Evolutionary conservation across 2,329 filamentous ascomycete species (phyloP).

Genomic region (Penicillium brevicompactum): DNA sequence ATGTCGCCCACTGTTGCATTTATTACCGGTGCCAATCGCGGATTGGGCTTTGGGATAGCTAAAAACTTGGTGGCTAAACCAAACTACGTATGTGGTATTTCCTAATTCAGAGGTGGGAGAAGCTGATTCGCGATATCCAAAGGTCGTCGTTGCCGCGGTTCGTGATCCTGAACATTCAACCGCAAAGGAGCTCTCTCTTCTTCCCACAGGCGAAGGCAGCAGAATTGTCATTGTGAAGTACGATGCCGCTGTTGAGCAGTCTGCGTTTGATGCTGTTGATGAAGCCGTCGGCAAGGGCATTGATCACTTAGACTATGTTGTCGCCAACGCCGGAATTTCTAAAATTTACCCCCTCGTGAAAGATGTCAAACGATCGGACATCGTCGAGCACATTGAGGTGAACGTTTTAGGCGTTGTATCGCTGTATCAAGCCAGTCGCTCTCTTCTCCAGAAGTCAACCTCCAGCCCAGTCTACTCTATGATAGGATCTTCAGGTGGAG

Average conservation of each 20-base stretch:
- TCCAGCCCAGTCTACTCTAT: slow-evolving; percentile 33
- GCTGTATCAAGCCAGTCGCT: slow-evolving; percentile 36
- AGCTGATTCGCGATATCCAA: not conserved
- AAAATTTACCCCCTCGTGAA: slow-evolving; percentile 31
- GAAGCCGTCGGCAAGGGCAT: slow-evolving; percentile 29
- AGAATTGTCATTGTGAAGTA: slow-evolving; percentile 35
- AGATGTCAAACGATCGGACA: slow-evolving; percentile 29
- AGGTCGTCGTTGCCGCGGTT: slow-evolving; percentile 42
- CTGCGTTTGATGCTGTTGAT: slow-evolving; percentile 30
- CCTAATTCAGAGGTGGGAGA: too few species aligned
- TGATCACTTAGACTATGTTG: slow-evolving; percentile 36
- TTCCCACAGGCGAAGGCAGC: slow-evolving; percentile 27
- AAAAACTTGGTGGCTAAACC: slow-evolving; percentile 10
- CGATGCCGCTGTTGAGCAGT: slow-evolving; percentile 29
- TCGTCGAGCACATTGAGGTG: slow-evolving; percentile 26
- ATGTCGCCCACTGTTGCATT: slow-evolving; percentile 14
- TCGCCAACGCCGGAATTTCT: slow-evolving; percentile 42
- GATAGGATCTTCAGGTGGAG: slow-evolving; percentile 26
- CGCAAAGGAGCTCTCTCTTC: slow-evolving; percentile 24
- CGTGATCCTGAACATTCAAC: slow-evolving; percentile 32
- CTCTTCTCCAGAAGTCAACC: slow-evolving; percentile 35
- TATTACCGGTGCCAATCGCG: slow-evolving; percentile 21
- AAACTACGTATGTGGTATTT: slow-evolving; percentile 7
- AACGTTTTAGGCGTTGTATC: slow-evolving; percentile 35
- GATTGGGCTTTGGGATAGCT: slow-evolving; percentile 15